Conservation (phyloP, 139 green algal species). For the Trebouxia sp. region DNA sequence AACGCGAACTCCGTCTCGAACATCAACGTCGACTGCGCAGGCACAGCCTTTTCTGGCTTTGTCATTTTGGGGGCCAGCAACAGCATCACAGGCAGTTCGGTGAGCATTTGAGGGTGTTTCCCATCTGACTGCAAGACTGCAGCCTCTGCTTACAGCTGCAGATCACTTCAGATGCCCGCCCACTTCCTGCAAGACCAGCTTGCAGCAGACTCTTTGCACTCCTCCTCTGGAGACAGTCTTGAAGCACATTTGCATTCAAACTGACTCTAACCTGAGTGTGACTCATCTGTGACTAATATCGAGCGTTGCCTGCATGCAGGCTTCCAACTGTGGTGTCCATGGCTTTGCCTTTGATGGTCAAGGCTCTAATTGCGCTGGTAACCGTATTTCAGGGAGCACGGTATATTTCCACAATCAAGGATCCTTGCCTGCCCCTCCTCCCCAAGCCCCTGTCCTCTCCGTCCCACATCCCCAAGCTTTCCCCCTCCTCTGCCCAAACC, state of each 20-base stretch:
- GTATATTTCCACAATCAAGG: not conserved
- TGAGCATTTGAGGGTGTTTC: not conserved
- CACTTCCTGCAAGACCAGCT: too few species aligned
- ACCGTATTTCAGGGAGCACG: not conserved
- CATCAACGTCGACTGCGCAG: not conserved
- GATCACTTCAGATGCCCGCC: too few species aligned
- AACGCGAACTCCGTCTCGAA: not conserved
- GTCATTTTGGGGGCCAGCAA: not conserved
- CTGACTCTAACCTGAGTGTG: not conserved
- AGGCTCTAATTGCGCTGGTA: not conserved
- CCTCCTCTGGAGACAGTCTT: not conserved
- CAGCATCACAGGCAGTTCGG: not conserved
- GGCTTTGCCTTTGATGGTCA: not conserved
- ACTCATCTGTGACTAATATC: not conserved
- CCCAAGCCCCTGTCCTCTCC: not conserved
- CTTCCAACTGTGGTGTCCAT: not conserved
- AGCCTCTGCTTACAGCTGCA: not conserved
- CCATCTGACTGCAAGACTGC: not conserved
- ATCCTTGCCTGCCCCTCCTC: not conserved
- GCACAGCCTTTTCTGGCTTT: not conserved
- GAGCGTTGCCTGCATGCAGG: not conserved
- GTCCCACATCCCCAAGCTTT: too few species aligned
- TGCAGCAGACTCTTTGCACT: not conserved
- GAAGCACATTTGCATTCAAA: not conserved
- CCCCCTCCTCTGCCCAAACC: too few species aligned